These are phyloP conservation scores for Stentor roeselii DNA, from an alignment of 73 alveolate species.

Conservation along the genomic window DNA sequence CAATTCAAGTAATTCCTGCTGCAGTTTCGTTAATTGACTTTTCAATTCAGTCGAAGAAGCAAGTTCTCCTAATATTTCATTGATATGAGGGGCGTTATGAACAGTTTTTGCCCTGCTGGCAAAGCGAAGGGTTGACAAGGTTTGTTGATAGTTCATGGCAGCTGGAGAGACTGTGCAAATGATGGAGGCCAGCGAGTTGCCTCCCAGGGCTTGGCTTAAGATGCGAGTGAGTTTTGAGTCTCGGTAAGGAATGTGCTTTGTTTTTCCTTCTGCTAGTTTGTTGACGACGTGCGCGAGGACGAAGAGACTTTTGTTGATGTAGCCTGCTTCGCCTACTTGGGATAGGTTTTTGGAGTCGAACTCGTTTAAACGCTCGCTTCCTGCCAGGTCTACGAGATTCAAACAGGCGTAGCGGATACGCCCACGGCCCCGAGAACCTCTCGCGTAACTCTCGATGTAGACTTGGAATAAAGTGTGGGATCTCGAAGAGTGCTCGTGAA, in stretches of 20 bases:
- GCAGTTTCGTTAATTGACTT: slow-evolving; percentile 37
- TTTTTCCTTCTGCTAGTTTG: slow-evolving; percentile 72
- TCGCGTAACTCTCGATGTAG: slow-evolving; percentile 5
- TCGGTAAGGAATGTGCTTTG: slow-evolving; percentile 87
- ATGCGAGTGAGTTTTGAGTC: slow-evolving; percentile 90
- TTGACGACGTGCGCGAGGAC: slow-evolving; percentile 81
- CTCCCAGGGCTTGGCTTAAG: slow-evolving; percentile 88
- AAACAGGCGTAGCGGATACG: slow-evolving; percentile 60
- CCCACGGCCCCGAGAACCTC: slow-evolving; percentile 39
- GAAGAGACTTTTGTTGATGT: slow-evolving; percentile 86
- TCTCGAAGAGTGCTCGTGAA: slow-evolving; percentile 93
- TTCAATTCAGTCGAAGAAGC: slow-evolving; percentile 26
- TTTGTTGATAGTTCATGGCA: slow-evolving; percentile 61
- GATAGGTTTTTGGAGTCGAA: slow-evolving; percentile 39
- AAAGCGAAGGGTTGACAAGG: slow-evolving; percentile 88
- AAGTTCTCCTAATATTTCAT: slow-evolving; percentile 43
- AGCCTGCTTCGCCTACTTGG: slow-evolving; percentile 78
- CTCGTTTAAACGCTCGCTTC: slow-evolving; percentile 86
- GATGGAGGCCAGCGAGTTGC: slow-evolving; percentile 86
- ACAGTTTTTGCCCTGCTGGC: slow-evolving; percentile 87
- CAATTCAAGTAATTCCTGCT: slow-evolving; percentile 26
- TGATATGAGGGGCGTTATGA: slow-evolving; percentile 61
- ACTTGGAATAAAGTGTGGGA: slow-evolving; percentile 88
- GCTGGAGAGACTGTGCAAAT: slow-evolving; percentile 90
- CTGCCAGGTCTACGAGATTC: slow-evolving; percentile 94